phyloP scores from a whole-genome alignment of 495 filamentous ascomycete genomes.

The Neurospora cerealis region DNA sequence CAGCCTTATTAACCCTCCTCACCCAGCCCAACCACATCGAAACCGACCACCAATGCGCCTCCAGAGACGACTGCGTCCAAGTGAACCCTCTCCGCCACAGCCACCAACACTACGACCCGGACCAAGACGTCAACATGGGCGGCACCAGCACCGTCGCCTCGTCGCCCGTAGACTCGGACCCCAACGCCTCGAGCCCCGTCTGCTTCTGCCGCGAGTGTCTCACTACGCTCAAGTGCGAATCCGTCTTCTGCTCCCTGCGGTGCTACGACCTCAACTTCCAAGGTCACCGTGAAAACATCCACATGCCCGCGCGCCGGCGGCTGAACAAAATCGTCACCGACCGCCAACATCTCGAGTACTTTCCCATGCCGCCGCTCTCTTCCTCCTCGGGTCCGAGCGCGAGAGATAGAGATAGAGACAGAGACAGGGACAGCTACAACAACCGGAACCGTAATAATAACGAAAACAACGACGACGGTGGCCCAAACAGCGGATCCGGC shows the following conservation, averaged over 20 bases:
- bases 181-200: background rate
- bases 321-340: constrained; percentile 14
- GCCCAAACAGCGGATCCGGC: background rate
- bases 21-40: constrained; percentile 9
- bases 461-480: background rate
- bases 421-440: constrained; percentile 3
- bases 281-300: constrained; percentile 29
- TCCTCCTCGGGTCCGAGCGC: background rate
- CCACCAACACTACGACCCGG: background rate
- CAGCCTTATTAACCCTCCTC: background rate
- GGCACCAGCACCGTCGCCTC: constrained; percentile 2
- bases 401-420: background rate
- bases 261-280: constrained; percentile 33
- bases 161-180: background rate
- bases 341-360: constrained; percentile 19
- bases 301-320: constrained; percentile 23
- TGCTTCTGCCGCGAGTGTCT: constrained; percentile 35
- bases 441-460: background rate
- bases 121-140: constrained; percentile 1
- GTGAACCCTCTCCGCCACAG: background rate
- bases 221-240: constrained; percentile 17
- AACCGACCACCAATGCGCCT: constrained; percentile 16
- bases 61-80: constrained; percentile 12
- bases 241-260: constrained; percentile 29
- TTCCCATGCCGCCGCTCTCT: background rate